Percentiles rank a stretch among this genome's conserved stretches.
Conservation (phyloP, 2,329 filamentous ascomycete genomes). For the Pseudogymnoascus sp. region DNA sequence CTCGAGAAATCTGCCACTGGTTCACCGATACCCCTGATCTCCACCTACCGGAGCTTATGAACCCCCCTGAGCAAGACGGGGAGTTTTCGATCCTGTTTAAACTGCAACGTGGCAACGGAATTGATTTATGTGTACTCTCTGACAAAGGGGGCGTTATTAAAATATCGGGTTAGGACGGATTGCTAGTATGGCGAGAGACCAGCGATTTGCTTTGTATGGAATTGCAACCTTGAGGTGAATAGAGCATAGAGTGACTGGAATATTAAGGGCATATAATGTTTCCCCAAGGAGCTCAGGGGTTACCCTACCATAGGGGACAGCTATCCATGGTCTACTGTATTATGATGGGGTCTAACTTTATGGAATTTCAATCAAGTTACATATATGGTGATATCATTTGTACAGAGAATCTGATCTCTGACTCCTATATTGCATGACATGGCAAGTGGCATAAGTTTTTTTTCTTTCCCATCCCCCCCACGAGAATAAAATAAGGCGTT, state of each 20-base stretch:
- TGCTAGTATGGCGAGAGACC: background rate
- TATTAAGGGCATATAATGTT: background rate
- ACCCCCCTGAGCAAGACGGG: background rate
- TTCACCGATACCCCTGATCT: background rate
- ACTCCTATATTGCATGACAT: background rate
- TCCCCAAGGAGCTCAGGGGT: background rate
- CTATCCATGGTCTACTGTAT: background rate
- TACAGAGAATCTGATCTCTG: background rate
- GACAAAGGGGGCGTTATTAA: background rate
- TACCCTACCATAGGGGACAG: background rate
- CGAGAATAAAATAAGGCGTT: background rate
- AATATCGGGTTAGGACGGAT: background rate
- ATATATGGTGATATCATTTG: background rate
- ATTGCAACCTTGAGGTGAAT: background rate
- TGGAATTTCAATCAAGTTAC: background rate
- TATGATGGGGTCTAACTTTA: too few relatives aligned
- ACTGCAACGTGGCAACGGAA: background rate
- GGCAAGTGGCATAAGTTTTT: background rate
- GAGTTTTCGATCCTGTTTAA: background rate
- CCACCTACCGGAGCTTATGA: background rate
- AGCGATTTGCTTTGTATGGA: background rate
- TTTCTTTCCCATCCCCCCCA: background rate
- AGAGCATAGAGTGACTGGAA: background rate
- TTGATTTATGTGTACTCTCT: background rate
- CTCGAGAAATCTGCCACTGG: background rate